phyloP scores from a whole-genome alignment of 148 eudicot genomes.

The Arbutus unedo region DNA sequence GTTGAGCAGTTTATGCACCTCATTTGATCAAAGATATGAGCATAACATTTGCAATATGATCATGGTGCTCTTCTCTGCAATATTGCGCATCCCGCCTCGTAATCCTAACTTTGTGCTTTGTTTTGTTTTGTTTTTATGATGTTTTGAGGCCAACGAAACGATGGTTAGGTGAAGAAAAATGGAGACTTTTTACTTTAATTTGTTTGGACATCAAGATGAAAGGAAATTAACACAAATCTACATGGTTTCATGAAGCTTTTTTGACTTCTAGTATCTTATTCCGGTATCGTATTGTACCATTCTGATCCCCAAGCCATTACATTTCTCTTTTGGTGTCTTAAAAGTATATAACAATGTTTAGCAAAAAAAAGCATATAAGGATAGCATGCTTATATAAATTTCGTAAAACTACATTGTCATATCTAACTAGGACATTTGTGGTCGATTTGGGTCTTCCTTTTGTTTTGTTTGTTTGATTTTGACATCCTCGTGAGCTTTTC shows the following conservation, averaged over 20 bases:
- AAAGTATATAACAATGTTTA: too few species aligned
- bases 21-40: background rate
- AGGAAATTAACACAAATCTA: background rate
- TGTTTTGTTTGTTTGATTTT: too few species aligned
- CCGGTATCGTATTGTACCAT: background rate
- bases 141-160: background rate
- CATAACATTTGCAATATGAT: background rate
- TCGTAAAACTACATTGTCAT: too few species aligned
- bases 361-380: too few species aligned
- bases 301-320: background rate
- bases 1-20: conserved; percentile 3
- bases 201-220: background rate
- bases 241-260: background rate
- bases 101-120: background rate
- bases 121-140: background rate
- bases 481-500: too few species aligned
- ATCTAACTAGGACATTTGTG: too few species aligned
- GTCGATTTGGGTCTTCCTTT: too few species aligned
- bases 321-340: too few species aligned
- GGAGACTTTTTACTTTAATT: background rate
- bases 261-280: too few species aligned
- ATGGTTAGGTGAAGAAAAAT: background rate
- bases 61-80: background rate
- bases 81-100: background rate
- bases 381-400: too few species aligned